Evolutionary conservation across 2,329 filamentous ascomycete genomes (phyloP), one percentile per base, ranked within the genome.

Genomic region (Lachnellula arida): DNA sequence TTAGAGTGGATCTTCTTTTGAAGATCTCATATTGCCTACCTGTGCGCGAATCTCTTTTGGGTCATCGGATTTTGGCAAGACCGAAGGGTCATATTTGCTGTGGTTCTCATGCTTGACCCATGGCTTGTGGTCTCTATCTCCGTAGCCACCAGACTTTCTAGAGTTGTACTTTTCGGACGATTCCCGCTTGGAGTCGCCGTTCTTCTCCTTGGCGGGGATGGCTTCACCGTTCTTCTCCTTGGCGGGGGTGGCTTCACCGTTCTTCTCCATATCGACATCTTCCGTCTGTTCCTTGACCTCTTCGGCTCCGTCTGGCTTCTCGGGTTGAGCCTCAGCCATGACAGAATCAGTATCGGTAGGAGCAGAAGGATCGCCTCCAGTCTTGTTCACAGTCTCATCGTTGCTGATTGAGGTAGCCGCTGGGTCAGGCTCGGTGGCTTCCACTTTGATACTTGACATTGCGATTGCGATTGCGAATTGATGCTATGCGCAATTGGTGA

Each of bases 21-120:
- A 25, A 32, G 7, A 52, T 49, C 22, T 32, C 37, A 19, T 32
- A 22, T 28, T 34, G 39, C 69, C 64, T 73, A 82, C 82, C 75
- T 88, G 87, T 68, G 82, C 82, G 65, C 85, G 80, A 66, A 89
- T 89, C 71, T 85, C 78, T 28, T 76, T 77, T 1, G 81, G 81
- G 69, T 89, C 85, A 64, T 80, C 78, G 53, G 79, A 82, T 67
- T 82, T 79, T 57, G 79, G 71, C 61, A 77, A 74, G 23, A 72
- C 67, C 46, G 81, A 81, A 48, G 84, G 76, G 66, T 83, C 78
- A 52, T 79, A 82, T 69, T 81, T 82, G 70, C 74, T 76, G 58
- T 80, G 78, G 54, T 76, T 75, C 60, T 64, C 57, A 64, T 64
- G 54, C 63, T 63, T 56, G 19, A 60, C 66, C 59, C 70, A 58